These are phyloP conservation scores for Ascochyta clinopodiicola DNA, from an alignment of 2,329 filamentous ascomycete genomes.

Conservation along the genomic window DNA sequence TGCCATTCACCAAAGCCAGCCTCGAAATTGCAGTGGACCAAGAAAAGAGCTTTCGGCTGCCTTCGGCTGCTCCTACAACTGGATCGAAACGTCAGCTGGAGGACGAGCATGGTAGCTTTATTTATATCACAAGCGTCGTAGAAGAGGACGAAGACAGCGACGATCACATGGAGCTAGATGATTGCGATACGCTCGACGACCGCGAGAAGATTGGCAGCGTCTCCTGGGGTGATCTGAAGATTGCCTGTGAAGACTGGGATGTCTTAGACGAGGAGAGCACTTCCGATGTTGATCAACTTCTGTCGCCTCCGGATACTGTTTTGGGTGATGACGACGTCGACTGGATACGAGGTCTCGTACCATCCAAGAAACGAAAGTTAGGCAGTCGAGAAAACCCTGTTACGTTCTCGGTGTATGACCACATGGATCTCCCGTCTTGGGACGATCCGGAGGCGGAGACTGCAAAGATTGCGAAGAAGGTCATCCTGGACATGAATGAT, in stretches of 20 bases:
- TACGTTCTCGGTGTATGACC: slow-evolving; percentile 46
- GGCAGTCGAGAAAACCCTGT: slow-evolving; percentile 37
- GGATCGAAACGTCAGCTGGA: slow-evolving; percentile 57
- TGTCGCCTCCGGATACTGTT: slow-evolving; percentile 34
- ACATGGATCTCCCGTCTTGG: slow-evolving; percentile 64
- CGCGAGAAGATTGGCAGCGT: slow-evolving; percentile 75
- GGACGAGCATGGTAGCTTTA: slow-evolving; percentile 63
- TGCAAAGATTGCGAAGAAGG: slow-evolving; percentile 74
- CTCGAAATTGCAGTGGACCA: slow-evolving; percentile 87
- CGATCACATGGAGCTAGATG: slow-evolving; percentile 55
- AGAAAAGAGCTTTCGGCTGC: slow-evolving; percentile 80
- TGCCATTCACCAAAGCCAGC: slow-evolving; percentile 86
- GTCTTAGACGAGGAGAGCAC: slow-evolving; percentile 52
- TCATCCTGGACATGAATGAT: slow-evolving; percentile 87
- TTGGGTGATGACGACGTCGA: slow-evolving; percentile 34
- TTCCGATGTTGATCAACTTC: slow-evolving; percentile 38
- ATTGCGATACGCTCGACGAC: slow-evolving; percentile 61
- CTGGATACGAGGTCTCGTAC: slow-evolving; percentile 45
- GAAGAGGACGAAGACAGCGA: slow-evolving; percentile 53
- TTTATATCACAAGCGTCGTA: slow-evolving; percentile 52
- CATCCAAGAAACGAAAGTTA: slow-evolving; percentile 71
- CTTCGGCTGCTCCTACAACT: slow-evolving; percentile 60
- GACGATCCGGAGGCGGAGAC: slow-evolving; percentile 81
- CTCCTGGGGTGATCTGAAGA: slow-evolving; percentile 79
- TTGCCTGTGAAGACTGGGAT: slow-evolving; percentile 88